Percentiles rank a stretch among this genome's conserved stretches.
Evolutionary conservation across 2,329 filamentous ascomycete species (phyloP).

Genomic region (Colletotrichum godetiae): DNA sequence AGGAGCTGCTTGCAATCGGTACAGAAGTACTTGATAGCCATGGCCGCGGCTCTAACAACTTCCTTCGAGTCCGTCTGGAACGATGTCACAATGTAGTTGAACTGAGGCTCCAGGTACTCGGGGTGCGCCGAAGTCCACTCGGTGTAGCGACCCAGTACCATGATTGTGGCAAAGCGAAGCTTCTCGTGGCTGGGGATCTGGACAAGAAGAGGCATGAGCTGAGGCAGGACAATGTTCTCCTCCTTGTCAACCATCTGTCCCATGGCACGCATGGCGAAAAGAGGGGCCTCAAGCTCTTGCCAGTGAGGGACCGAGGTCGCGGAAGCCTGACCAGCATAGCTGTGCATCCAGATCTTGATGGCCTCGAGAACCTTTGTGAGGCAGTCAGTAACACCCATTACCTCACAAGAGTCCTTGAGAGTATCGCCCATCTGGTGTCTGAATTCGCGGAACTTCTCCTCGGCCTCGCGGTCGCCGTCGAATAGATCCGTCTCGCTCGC

Average conservation of each 20-base stretch:
- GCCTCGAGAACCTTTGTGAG: slow-evolving; percentile 87
- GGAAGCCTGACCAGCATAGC: slow-evolving; percentile 81
- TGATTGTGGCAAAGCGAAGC: slow-evolving; percentile 97
- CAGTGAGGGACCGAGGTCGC: slow-evolving; percentile 86
- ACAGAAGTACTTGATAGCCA: slow-evolving; percentile 97
- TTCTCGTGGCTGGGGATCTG: slow-evolving; percentile 97
- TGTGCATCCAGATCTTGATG: slow-evolving; percentile 89
- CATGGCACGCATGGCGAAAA: slow-evolving; percentile 96
- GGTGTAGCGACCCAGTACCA: slow-evolving; percentile 96
- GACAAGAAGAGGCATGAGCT: slow-evolving; percentile 92
- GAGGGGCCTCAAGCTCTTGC: slow-evolving; percentile 94
- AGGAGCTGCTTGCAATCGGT: slow-evolving; percentile 92
- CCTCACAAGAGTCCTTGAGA: slow-evolving; percentile 95
- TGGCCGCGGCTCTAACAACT: slow-evolving; percentile 88
- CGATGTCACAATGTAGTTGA: slow-evolving; percentile 94
- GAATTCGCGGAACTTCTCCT: slow-evolving; percentile 97
- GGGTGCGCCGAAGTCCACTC: slow-evolving; percentile 97
- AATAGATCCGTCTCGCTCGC: slow-evolving; percentile 86
- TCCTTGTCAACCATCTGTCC: slow-evolving; percentile 94
- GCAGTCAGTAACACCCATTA: slow-evolving; percentile 93
- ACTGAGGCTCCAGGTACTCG: slow-evolving; percentile 90
- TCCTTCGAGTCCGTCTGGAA: slow-evolving; percentile 92
- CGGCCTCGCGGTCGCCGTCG: slow-evolving; percentile 92
- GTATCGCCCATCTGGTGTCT: slow-evolving; percentile 98
- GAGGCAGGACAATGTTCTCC: slow-evolving; percentile 86